phyloP scores from a whole-genome alignment of 306 rosid genomes.

The Pterocarpus santalinus region DNA sequence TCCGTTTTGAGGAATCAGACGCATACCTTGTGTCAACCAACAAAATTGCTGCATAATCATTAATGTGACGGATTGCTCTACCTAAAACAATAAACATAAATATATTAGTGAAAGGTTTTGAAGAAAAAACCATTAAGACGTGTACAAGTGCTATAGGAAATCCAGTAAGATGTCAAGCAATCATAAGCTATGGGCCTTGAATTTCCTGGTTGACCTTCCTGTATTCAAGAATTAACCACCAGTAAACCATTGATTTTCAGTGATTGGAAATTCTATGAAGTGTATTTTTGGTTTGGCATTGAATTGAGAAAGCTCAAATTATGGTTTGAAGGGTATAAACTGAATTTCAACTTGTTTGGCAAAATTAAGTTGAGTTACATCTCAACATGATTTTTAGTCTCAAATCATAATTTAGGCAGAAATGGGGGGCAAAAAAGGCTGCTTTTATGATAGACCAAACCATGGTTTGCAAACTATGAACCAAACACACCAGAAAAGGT shows the following conservation, averaged over 20 bases:
- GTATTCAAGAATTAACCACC: conserved; percentile 11
- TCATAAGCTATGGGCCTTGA: neutral
- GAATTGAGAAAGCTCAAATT: no score
- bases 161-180: conserved; percentile 17
- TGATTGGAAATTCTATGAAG: neutral
- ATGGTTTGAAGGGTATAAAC: neutral
- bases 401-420: no score
- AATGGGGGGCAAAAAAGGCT: no score
- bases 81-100: conserved; percentile 58
- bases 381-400: neutral
- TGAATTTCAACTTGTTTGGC: neutral
- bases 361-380: neutral
- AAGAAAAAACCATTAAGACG: conserved; percentile 31
- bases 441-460: no score
- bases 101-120: conserved; percentile 21
- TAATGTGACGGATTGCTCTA: conserved; percentile 90
- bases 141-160: conserved; percentile 8
- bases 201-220: conserved; percentile 30
- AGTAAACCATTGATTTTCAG: neutral
- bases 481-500: neutral
- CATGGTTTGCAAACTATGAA: no score
- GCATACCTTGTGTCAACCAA: conserved; percentile 80
- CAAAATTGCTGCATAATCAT: conserved; percentile 89
- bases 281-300: no score
- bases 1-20: conserved; percentile 70